These are phyloP conservation scores for Mycena latifolia DNA, from an alignment of 768 basidiomycete species.

Conservation along the genomic window DNA sequence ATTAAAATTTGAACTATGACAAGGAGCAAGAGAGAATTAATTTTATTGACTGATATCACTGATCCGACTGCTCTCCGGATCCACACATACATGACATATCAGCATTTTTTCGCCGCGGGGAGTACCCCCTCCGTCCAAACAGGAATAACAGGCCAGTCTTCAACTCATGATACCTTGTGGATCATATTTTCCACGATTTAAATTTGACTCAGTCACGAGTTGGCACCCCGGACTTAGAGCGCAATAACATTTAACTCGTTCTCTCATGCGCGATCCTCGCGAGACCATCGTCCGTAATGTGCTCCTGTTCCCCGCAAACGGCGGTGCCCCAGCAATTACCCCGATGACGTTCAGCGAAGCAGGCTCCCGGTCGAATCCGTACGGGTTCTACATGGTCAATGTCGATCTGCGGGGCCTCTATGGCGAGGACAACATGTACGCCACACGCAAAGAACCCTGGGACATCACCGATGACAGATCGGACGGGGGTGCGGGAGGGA, in stretches of 20 bases:
- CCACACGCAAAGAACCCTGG: not conserved
- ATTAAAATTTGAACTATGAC: too few relatives aligned
- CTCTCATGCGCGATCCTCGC: slow-evolving; percentile 10
- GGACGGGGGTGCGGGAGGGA: not conserved
- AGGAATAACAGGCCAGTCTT: too few relatives aligned
- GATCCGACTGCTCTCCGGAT: too few relatives aligned
- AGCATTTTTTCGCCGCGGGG: too few relatives aligned
- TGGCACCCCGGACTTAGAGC: slow-evolving; percentile 12
- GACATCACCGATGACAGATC: not conserved
- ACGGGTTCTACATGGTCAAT: slow-evolving; percentile 16
- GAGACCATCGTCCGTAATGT: slow-evolving; percentile 23
- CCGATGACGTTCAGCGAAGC: slow-evolving; percentile 20
- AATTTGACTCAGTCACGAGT: slow-evolving; percentile 11
- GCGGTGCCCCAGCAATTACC: slow-evolving; percentile 12
- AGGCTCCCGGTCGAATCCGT: slow-evolving; percentile 9
- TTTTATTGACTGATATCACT: too few relatives aligned
- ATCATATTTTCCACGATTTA: slow-evolving; percentile 12
- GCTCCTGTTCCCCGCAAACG: slow-evolving; percentile 19
- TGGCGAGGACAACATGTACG: slow-evolving; percentile 17
- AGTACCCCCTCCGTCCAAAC: too few relatives aligned
- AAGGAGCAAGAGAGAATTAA: too few relatives aligned
- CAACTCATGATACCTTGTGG: slow-evolving; percentile 6
- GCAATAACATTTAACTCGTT: slow-evolving; percentile 8
- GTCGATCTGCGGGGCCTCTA: slow-evolving; percentile 20
- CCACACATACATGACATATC: too few relatives aligned